Conservation (phyloP, 2,329 filamentous ascomycete genomes). For the Ophidiomyces ophidiicola region DNA sequence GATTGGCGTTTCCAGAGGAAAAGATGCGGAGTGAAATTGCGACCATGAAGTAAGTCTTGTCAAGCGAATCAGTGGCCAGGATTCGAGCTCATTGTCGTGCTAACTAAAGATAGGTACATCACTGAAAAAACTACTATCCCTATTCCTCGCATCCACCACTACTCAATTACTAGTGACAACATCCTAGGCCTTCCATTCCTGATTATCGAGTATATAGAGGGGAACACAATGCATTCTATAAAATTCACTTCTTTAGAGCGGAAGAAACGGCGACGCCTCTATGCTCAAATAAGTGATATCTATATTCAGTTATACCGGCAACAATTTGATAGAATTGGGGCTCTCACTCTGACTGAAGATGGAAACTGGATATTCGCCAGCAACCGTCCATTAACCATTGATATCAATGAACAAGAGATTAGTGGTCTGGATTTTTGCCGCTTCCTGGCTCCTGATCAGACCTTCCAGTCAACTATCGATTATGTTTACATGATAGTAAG, state of each 20-base stretch:
- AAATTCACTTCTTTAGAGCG: not conserved
- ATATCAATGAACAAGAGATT: constrained; percentile 11
- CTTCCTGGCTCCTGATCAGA: constrained; percentile 6
- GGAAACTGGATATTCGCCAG: constrained; percentile 9
- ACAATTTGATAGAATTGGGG: constrained; percentile 9
- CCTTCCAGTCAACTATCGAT: constrained; percentile 10
- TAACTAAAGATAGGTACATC: constrained; percentile 12
- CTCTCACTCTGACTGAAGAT: constrained; percentile 7
- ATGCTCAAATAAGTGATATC: constrained; percentile 7
- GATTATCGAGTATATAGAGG: constrained; percentile 10
- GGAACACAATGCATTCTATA: constrained; percentile 5
- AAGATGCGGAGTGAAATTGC: constrained; percentile 9
- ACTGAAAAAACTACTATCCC: constrained; percentile 16
- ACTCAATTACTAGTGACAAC: constrained; percentile 11
- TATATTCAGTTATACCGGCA: constrained; percentile 11
- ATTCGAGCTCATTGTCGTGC: not conserved
- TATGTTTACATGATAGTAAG: constrained; percentile 7
- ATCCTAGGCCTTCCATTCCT: constrained; percentile 12
- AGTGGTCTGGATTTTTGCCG: constrained; percentile 2
- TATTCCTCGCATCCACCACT: constrained; percentile 13
- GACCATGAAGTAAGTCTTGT: constrained; percentile 7
- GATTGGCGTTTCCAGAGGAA: constrained; percentile 10
- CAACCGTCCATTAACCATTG: constrained; percentile 8
- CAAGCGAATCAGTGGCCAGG: not conserved
- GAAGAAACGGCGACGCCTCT: not conserved